phyloP scores from a whole-genome alignment of 306 rosid genomes.

The Fragaria vesca region DNA sequence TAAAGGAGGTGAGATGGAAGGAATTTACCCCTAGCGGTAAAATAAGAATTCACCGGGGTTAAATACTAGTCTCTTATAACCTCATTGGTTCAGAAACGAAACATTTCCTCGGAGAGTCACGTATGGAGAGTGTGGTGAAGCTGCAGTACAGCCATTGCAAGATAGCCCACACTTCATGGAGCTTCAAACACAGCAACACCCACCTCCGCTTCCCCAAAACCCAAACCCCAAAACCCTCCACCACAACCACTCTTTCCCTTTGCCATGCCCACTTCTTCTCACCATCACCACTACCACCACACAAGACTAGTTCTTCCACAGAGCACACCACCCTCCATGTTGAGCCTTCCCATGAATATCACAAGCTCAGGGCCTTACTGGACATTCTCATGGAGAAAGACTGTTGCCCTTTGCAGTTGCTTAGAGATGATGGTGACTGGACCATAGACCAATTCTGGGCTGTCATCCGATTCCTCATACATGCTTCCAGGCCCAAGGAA shows the following conservation, averaged over 20 bases:
- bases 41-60: too few species aligned
- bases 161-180: slow-evolving; percentile 1
- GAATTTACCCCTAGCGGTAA: too few species aligned
- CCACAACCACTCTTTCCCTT: not conserved
- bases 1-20: too few species aligned
- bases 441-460: slow-evolving; percentile 58
- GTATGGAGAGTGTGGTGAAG: slow-evolving; percentile 2
- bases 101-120: too few species aligned
- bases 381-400: slow-evolving; percentile 32
- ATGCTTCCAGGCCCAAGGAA: slow-evolving; percentile 47
- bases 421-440: slow-evolving; percentile 62
- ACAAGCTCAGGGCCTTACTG: slow-evolving; percentile 40
- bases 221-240: slow-evolving; percentile 3
- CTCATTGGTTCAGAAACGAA: too few species aligned
- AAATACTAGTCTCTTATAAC: too few species aligned
- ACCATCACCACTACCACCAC: slow-evolving; percentile 13
- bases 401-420: slow-evolving; percentile 42
- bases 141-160: slow-evolving; percentile 2
- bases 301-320: slow-evolving; percentile 27
- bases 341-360: slow-evolving; percentile 50
- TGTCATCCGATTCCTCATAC: slow-evolving; percentile 52
- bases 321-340: slow-evolving; percentile 50
- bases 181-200: not conserved
- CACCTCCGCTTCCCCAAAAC: slow-evolving; percentile 8
- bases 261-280: slow-evolving; percentile 18